Percentiles rank a stretch among this genome's conserved stretches.
phyloP scores from a whole-genome alignment of 768 basidiomycete species.

The Chiua virens region DNA sequence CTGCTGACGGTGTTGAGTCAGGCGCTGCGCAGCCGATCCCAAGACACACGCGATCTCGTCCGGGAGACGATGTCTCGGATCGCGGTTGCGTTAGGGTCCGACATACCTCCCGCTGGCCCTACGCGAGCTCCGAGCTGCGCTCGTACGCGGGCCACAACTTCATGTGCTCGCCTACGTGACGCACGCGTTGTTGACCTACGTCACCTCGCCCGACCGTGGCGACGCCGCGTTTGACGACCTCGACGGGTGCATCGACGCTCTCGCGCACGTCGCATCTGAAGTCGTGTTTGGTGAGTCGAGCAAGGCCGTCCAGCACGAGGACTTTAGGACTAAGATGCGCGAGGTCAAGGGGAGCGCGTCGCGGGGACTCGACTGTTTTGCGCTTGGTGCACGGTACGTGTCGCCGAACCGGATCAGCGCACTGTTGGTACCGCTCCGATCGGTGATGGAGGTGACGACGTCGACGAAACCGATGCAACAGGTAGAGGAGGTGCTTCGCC shows the following conservation, averaged over 20 bases:
- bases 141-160: slow-evolving; percentile 89
- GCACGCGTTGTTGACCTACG: slow-evolving; percentile 79
- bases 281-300: slow-evolving; percentile 95
- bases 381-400: slow-evolving; percentile 74
- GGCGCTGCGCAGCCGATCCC: slow-evolving; percentile 88
- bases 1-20: slow-evolving; percentile 86
- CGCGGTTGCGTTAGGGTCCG: slow-evolving; percentile 66
- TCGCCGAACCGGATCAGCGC: slow-evolving; percentile 75
- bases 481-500: slow-evolving; percentile 85
- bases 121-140: slow-evolving; percentile 79
- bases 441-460: slow-evolving; percentile 84
- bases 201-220: slow-evolving; percentile 61
- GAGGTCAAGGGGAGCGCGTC: slow-evolving; percentile 84
- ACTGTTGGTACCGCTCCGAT: slow-evolving; percentile 74
- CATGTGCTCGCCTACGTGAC: slow-evolving; percentile 86
- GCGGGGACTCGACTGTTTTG: slow-evolving; percentile 85
- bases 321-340: slow-evolving; percentile 92
- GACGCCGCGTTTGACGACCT: slow-evolving; percentile 56
- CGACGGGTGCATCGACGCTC: slow-evolving; percentile 75
- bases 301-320: slow-evolving; percentile 83
- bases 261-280: slow-evolving; percentile 79
- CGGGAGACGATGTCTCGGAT: slow-evolving; percentile 84
- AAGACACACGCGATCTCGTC: slow-evolving; percentile 86
- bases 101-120: slow-evolving; percentile 71
- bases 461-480: slow-evolving; percentile 76